Evolutionary conservation across 208 protist species (phyloP), one percentile per base, ranked within the genome.

Genomic region (Wallacemonas sp.): DNA sequence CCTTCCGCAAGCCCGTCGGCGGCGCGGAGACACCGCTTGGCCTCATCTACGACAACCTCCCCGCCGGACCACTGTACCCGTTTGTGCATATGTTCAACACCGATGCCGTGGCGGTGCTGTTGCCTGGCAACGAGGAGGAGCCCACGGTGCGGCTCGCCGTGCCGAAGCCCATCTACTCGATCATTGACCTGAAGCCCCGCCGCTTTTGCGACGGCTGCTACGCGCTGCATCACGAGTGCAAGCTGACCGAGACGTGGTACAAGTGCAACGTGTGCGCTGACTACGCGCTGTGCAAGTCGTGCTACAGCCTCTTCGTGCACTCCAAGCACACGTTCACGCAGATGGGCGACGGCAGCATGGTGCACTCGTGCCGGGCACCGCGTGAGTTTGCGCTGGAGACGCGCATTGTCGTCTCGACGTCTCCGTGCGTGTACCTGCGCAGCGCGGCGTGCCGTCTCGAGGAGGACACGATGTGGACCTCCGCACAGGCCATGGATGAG

Each of bases 31-130:
- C 90, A 0, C 32, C 72, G 17, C 66, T 96, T 26, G 92, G 92
- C 9, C 70, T 92, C 48, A 78, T 93, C 55, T 96, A 87, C 64
- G 87, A 95, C 72, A 92, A 92, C 29, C 33, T 96, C 11, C 88
- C 92, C 2, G 69, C 78, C 19, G 78, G 64, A 6, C 60, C 81
- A 52, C 75, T 96, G 11, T 91, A 86, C 68, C 87, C 87, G 1
- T 96, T 95, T 67, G 87, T 96, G 36, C 87, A 92, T 55, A 73
- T 96, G 29, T 95, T 90, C 71, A 96, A 96, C 74, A 92, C 82
- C 12, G 91, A 96, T 57, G 88, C 91, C 12, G 84, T 90, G 63
- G 91, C 91, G 17, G 91, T 95, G 26, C 71, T 96, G 58, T 66
- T 96, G 57, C 83, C 88, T 17, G 85, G 87, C 26, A 74, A 79